Evolutionary conservation across 345 rosid genomes (phyloP).

Genomic region (Toxicodendron radicans): DNA sequence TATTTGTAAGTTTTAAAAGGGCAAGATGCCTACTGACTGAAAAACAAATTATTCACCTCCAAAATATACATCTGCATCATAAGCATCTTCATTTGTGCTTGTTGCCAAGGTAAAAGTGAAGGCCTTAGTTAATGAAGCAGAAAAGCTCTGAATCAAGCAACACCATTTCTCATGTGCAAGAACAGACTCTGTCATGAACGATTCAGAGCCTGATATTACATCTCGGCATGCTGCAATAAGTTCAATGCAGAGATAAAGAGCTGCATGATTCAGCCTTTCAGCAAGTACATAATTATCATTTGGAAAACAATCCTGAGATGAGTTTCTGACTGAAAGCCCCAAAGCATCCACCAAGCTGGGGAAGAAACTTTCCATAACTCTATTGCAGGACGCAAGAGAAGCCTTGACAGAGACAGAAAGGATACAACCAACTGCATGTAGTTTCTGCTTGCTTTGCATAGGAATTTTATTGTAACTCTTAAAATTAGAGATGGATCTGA

Average conservation of each 20-base stretch:
- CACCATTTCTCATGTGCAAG: conserved; percentile 47
- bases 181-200: conserved; percentile 22
- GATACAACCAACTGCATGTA: conserved; percentile 58
- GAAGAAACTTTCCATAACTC: conserved; percentile 54
- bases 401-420: conserved; percentile 68
- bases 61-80: conserved; percentile 43
- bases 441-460: conserved; percentile 52
- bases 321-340: conserved; percentile 41
- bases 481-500: conserved; percentile 50
- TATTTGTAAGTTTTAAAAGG: neutral
- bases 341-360: conserved; percentile 53
- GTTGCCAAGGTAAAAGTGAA: conserved; percentile 43
- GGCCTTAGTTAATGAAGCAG: conserved; percentile 45
- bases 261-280: conserved; percentile 53
- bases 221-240: conserved; percentile 78
- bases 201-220: conserved; percentile 34
- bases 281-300: conserved; percentile 28
- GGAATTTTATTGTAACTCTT: conserved; percentile 45
- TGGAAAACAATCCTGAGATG: conserved; percentile 31
- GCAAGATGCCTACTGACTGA: conserved; percentile 18
- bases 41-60: conserved; percentile 59
- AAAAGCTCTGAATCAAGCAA: conserved; percentile 48
- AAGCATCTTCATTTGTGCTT: conserved; percentile 29
- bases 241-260: conserved; percentile 63
- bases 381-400: conserved; percentile 61